Conservation (phyloP, 2,329 filamentous ascomycete genomes). For the Aspergillus ochraceoroseus region DNA sequence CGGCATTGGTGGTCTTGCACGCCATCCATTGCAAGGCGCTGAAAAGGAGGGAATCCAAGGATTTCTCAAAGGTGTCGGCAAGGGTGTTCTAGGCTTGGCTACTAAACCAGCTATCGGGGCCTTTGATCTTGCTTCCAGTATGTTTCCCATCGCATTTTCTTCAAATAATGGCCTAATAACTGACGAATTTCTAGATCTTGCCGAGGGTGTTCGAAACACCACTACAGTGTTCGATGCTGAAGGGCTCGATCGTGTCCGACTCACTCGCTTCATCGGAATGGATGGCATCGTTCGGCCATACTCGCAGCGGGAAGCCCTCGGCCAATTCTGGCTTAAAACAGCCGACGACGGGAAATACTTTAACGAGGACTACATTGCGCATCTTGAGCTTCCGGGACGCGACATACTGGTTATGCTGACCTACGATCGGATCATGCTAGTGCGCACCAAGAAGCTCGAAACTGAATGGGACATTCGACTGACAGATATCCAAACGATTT, state of each 20-base stretch:
- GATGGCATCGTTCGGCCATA: slow-evolving; percentile 95
- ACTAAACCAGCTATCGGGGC: slow-evolving; percentile 97
- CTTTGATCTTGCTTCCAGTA: slow-evolving; percentile 86
- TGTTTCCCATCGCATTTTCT: slow-evolving; percentile 12
- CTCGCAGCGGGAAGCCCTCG: slow-evolving; percentile 87
- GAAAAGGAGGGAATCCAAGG: slow-evolving; percentile 91
- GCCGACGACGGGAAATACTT: slow-evolving; percentile 97
- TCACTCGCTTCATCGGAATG: slow-evolving; percentile 83
- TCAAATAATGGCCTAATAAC: neutral
- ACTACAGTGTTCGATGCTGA: slow-evolving; percentile 96
- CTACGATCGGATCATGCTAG: slow-evolving; percentile 79
- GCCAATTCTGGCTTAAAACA: slow-evolving; percentile 98
- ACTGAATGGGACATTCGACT: slow-evolving; percentile 95
- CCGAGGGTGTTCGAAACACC: slow-evolving; percentile 95
- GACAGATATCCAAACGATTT: slow-evolving; percentile 94
- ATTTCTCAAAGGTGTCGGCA: slow-evolving; percentile 96
- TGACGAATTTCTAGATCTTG: slow-evolving; percentile 56
- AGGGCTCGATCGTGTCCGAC: slow-evolving; percentile 88
- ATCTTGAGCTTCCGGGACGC: slow-evolving; percentile 82
- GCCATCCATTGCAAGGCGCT: slow-evolving; percentile 90
- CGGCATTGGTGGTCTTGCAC: slow-evolving; percentile 85
- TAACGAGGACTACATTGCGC: slow-evolving; percentile 94
- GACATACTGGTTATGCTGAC: slow-evolving; percentile 89
- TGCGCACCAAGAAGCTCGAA: slow-evolving; percentile 76
- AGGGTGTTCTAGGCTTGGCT: slow-evolving; percentile 86